phyloP scores from a whole-genome alignment of 129 eudicot genomes.

The Flaveria ramosissima region DNA sequence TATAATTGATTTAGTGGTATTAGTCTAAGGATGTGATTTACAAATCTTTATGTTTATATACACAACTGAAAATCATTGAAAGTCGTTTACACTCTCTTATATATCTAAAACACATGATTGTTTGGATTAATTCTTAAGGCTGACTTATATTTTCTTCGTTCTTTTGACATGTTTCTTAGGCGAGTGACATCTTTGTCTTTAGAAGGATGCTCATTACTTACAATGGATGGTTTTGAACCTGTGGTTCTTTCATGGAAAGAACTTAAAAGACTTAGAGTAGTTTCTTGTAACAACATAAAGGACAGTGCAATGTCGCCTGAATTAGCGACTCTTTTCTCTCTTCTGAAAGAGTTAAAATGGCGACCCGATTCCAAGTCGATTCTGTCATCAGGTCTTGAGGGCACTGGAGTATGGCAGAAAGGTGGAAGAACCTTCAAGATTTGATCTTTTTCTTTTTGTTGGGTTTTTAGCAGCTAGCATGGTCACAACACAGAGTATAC shows the following conservation, averaged over 20 bases:
- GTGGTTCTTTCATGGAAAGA: slow-evolving; percentile 82
- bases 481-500: slow-evolving; percentile 26
- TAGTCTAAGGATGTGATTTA: background rate
- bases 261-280: slow-evolving; percentile 73
- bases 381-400: slow-evolving; percentile 72
- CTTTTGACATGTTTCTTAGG: slow-evolving; percentile 46
- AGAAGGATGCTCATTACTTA: slow-evolving; percentile 91
- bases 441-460: slow-evolving; percentile 11
- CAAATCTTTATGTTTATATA: background rate
- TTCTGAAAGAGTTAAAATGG: slow-evolving; percentile 91
- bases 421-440: slow-evolving; percentile 79
- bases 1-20: slow-evolving; percentile 1
- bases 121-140: background rate
- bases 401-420: slow-evolving; percentile 85
- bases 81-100: background rate
- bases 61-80: background rate
- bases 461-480: too few relatives aligned
- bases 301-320: slow-evolving; percentile 75
- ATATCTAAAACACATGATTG: background rate
- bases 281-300: slow-evolving; percentile 81
- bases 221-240: slow-evolving; percentile 76
- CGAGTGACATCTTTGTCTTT: slow-evolving; percentile 62
- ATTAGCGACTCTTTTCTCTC: slow-evolving; percentile 71
- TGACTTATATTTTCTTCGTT: background rate
- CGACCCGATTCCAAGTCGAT: slow-evolving; percentile 86